Evolutionary conservation across 495 filamentous ascomycete species (phyloP), one percentile per base, ranked within the genome.

Genomic region (Penicillium tannophilum): DNA sequence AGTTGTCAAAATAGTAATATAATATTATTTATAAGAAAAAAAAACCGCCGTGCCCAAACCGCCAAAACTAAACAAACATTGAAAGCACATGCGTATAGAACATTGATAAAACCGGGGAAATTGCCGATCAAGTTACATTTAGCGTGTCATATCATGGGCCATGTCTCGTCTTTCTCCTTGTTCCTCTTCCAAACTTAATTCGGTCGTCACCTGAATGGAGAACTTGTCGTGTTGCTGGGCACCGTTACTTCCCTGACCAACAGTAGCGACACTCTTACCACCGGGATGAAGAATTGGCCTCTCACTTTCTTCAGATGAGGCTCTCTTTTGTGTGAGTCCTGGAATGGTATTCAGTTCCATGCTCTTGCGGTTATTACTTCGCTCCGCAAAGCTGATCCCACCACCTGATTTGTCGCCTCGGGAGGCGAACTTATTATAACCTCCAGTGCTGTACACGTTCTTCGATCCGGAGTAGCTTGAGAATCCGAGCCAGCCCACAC

Each of bases 401-500:
- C 20, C 12, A 20, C 43, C 28, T 24, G 26, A 50, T n/a, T 20
- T 46, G 56, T 53, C 26, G 39, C 46, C 48, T 50, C 59, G 4
- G 4, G 56, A 60, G 12, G 56, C 61, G 33, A 57, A 54, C 2
- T 48, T 36, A 39, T 63, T 63, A 31, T 60, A 63, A 0, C 48
- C 61, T 6, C 53, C 47, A 17, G 52, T 57, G 17, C 51, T 52
- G 33, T 64, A 63, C 0, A 49, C 49, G 17, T 24, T 47, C 44
- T 61, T 58, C 16, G 58, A 55, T 35, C 44, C 39, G 20, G 52
- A 53, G 58, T 50, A 59, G 36, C 57, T 52, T 24, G 59, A 31
- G 8, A 53, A 56, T n/a, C 64, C 64, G 33, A 66, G 48, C 61
- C 61, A 63, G 51, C 61, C 45, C 6, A 58, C 51, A 44, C 61